Base-by-base conservation (phyloP, 352 stramenopile genomes). In the Pythium plurisporium region DNA sequence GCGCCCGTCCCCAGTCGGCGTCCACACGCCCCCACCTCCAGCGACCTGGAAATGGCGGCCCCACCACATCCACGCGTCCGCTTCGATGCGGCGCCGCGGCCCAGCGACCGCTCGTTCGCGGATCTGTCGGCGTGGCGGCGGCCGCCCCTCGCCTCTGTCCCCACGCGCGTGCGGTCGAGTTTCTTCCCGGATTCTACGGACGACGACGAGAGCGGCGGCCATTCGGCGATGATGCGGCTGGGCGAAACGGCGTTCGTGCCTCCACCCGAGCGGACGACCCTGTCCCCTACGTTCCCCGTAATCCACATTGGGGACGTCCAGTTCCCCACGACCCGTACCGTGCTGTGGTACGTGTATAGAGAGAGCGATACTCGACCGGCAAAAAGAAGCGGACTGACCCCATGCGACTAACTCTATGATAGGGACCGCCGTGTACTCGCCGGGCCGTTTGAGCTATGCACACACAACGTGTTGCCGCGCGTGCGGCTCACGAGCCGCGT, bases 151-250 rank as follows among this genome's bases (percentile, higher is more conserved):
- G 42, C 15, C 41, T 3, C 38, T 6, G 41, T 10, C 41, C 5
- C 7, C 14, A 29, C 51, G 12, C 41, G 48, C 2, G 25, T 42
- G 31, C 65, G 59, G 26, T 91, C 81, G 34, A 75, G 75, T 20
- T 91, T 84, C 57, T 91, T 91, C 53, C 66, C 74, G 3, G 81
- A 91, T 52, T 84, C 81, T 29, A 89, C 81, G 8, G 79, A 89
- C 58, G 81, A 91, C 19, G 81, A 91, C 22, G 72, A 70, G 2
- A 59, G 26, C 11, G 42, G 29, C 26, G 47, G 1, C 26, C 27
- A 0, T 34, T 15, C 5, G 14, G 31, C 29, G 9, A 29, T 2
- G 14, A 26, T 26, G 26, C 19, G 2, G 38, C 23, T 15, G 5
- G 26, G 17, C 17, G 38, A 12, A 25, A 20, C 23, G 38, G 26